Evolutionary conservation across 2,329 filamentous ascomycete genomes (phyloP), one percentile per base, ranked within the genome.

Genomic region (Spiromastix sp.): DNA sequence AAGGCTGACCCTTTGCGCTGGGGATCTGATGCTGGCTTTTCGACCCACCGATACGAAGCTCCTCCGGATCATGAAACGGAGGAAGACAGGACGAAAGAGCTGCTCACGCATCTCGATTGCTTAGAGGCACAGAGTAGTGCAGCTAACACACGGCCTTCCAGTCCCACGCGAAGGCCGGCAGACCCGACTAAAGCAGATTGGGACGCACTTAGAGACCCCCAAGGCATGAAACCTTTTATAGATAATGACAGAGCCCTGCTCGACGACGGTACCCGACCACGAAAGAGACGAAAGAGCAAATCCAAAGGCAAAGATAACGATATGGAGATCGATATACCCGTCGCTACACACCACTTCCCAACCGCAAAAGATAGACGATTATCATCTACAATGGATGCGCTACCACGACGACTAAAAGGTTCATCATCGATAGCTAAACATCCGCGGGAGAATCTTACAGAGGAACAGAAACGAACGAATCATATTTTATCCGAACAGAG

Each of bases 401-500:
- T 51, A 43, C 62, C 47, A 28, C 47, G 22, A 53, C 48, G 46
- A 38, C 51, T 28, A 45, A 50, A 21, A 45, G 48, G 18, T 22
- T 18, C 27, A 25, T 29, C 31, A 45, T 32, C 30, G 13, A 22
- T 44, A 11, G 42, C 43, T 27, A 63, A 60, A 41, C 29, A 52
- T 4, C 37, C 51, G 3, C 54, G 81, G 17, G 72, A 79, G 48
- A 79, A 79, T 43, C 55, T 91, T 3, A 74, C 77, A 0, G 82
- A 89, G 46, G 78, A 81, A 41, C 81, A 91, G 57, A 91, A 89
- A 59, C 71, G 84, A 30, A 79, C 79, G 49, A 93, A 94, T 47
- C 85, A 93, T 52, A 91, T 93, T 44, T 70, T 79, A 34, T 91
- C 85, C 34, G 85, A 93, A 54, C 84, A 93, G 60, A 93, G 91